Base-by-base conservation (phyloP, 495 filamentous ascomycete genomes). In the Aspergillus mulundensis region DNA sequence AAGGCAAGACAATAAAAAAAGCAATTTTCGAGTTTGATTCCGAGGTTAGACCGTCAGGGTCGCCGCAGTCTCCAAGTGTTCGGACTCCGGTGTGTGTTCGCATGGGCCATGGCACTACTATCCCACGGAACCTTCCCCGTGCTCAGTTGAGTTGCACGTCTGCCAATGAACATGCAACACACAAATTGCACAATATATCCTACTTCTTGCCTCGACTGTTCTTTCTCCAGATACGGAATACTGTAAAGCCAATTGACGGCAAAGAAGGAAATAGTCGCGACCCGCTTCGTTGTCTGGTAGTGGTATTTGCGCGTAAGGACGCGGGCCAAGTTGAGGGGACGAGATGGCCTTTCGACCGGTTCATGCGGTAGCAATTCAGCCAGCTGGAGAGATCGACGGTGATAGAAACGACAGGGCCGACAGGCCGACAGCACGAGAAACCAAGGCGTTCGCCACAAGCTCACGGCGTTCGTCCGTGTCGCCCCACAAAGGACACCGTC, bases 121-220 rank as follows among this genome's bases (percentile, higher is more conserved):
- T 60, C 6, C 28, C 16, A 25, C 40, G 50, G 59, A 49, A 53
- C 36, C 25, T 18, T 30, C 46, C 49, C 54, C 59, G n/a, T n/a
- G 38, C 52, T 19, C 46, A 10, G 41, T 42, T 55, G 59, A 43
- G 34, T 43, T 28, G 41, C n/a, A 43, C 49, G 41, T 18, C 56
- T 66, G 47, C 64, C 58, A 63, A 66, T 66, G 55, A 63, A 30
- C 28, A 51, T n/a, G 10, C 49, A 34, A 34, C n/a, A 52, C 18
- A 54, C 54, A 53, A 23, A 34, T 28, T 12, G 49, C 18, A 54
- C 54, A 53, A 23, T 50, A 59, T 61, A n/a, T 15, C 2, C 45
- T 59, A 52, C 30, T 24, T 41, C 46, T 53, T 36, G 34, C 49
- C 44, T 61, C 58, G 57, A 49, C 53, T 58, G 49, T 41, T 30